Evolutionary conservation across 257 asterid genomes (phyloP).

Genomic region (Solanum arcanum): DNA sequence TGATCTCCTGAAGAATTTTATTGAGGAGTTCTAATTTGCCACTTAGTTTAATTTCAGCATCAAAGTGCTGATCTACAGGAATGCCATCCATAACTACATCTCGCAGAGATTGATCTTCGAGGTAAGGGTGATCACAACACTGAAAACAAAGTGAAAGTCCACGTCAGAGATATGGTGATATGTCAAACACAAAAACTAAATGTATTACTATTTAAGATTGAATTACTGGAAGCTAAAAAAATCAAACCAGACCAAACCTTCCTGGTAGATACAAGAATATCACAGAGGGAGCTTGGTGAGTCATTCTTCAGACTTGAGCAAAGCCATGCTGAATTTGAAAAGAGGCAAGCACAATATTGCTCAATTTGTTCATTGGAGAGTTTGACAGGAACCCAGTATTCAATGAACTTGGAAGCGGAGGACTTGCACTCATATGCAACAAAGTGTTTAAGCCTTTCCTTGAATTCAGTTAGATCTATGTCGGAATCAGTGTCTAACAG

Average conservation of each 20-base stretch:
- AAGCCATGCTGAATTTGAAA: slow-evolving; percentile 31
- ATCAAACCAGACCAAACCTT: slow-evolving; percentile 23
- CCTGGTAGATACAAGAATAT: slow-evolving; percentile 31
- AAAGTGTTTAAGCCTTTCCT: slow-evolving; percentile 4
- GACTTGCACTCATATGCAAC: slow-evolving; percentile 17
- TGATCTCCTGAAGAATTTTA: slow-evolving; percentile 39
- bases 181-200: not conserved
- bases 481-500: slow-evolving; percentile 1
- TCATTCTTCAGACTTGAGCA: slow-evolving; percentile 19
- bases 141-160: slow-evolving; percentile 8
- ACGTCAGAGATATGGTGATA: slow-evolving; percentile 1
- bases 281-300: slow-evolving; percentile 8
- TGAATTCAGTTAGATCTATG: slow-evolving; percentile 7
- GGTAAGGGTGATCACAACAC: slow-evolving; percentile 74
- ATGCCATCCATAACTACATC: slow-evolving; percentile 22
- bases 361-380: slow-evolving; percentile 52
- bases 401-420: slow-evolving; percentile 20
- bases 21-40: slow-evolving; percentile 50
- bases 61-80: slow-evolving; percentile 26
- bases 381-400: slow-evolving; percentile 65
- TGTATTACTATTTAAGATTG: not conserved
- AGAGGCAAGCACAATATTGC: slow-evolving; percentile 45
- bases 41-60: slow-evolving; percentile 47
- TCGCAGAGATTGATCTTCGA: slow-evolving; percentile 33
- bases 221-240: not conserved